Evolutionary conservation across 2,329 filamentous ascomycete genomes (phyloP).

Genomic region (Xylariaceae sp.): DNA sequence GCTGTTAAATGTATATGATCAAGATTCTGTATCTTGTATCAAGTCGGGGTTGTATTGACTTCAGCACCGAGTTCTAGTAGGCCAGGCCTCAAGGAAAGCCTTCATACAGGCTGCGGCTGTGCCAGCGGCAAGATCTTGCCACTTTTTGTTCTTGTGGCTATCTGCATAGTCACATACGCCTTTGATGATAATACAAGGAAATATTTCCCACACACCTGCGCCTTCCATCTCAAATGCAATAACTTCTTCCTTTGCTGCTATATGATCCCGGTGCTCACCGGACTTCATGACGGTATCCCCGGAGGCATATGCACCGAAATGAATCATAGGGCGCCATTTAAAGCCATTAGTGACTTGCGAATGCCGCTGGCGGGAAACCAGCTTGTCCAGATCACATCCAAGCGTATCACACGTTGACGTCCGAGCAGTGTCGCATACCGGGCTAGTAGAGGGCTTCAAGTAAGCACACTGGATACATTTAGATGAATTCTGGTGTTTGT

Average conservation of each 20-base stretch:
- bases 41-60: background rate
- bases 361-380: constrained; percentile 3
- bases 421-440: constrained; percentile 7
- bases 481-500: background rate
- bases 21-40: no score
- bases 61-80: background rate
- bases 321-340: constrained; percentile 33
- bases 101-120: constrained; percentile 17
- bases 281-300: constrained; percentile 49
- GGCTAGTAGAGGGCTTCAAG: background rate
- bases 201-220: constrained; percentile 33
- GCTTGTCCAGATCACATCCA: background rate
- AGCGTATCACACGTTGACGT: constrained; percentile 5
- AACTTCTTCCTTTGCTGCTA: constrained; percentile 36
- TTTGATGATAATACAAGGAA: constrained; percentile 17
- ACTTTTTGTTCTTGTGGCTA: constrained; percentile 19
- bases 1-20: no score
- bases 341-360: background rate
- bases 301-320: constrained; percentile 47
- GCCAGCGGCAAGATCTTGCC: constrained; percentile 12
- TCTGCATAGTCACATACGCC: constrained; percentile 20
- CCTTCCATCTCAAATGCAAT: constrained; percentile 46
- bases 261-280: constrained; percentile 43
- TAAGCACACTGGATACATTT: constrained; percentile 6
- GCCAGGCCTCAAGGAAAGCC: constrained; percentile 10